These are phyloP conservation scores for Daldinia eschscholtzii DNA, from an alignment of 2,329 filamentous ascomycete species.

Conservation along the genomic window DNA sequence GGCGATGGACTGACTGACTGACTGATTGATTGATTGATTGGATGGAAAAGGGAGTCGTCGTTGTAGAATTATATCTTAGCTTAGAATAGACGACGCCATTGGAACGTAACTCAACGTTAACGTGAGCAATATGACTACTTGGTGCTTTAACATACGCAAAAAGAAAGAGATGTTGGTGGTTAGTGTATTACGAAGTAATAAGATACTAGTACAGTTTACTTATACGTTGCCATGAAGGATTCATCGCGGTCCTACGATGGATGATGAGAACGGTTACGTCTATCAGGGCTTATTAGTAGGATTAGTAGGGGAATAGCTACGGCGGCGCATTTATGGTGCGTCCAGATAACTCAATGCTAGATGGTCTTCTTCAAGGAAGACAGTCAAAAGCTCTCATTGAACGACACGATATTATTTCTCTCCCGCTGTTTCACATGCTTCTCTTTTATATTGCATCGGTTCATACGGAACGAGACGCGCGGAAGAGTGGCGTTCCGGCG, in stretches of 20 bases:
- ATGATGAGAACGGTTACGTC: too few species aligned
- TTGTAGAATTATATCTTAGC: not conserved
- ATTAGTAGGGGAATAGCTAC: too few species aligned
- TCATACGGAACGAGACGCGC: not conserved
- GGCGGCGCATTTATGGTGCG: too few species aligned
- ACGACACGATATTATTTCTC: not conserved
- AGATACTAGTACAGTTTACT: not conserved
- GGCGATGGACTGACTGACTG: not conserved
- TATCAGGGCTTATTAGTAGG: too few species aligned
- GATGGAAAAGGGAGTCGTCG: not conserved
- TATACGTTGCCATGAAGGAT: not conserved
- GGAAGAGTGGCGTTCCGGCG: not conserved
- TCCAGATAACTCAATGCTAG: too few species aligned
- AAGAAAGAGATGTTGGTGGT: not conserved
- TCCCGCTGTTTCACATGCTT: not conserved
- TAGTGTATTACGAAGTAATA: not conserved
- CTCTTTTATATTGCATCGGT: not conserved
- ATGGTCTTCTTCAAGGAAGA: too few species aligned
- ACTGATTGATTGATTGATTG: not conserved
- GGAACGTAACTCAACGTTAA: not conserved
- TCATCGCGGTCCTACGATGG: not conserved
- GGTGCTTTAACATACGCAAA: not conserved
- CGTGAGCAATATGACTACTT: not conserved
- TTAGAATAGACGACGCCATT: slow-evolving; percentile 17
- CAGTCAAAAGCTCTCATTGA: not conserved